Evolutionary conservation across 2,329 filamentous ascomycete species (phyloP).

Genomic region (Neofusicoccum umdonicola): DNA sequence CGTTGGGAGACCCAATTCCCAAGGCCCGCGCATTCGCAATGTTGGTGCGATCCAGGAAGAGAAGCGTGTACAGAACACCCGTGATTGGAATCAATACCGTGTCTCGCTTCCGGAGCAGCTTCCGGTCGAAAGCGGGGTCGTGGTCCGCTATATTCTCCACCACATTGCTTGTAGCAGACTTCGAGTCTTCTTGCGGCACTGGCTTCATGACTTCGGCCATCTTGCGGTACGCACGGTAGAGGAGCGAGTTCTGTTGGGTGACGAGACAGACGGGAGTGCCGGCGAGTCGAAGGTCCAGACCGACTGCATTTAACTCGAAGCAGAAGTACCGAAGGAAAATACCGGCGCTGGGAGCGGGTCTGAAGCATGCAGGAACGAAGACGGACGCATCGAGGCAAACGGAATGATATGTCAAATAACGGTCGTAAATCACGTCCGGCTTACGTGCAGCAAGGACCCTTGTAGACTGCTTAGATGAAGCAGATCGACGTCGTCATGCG

Average conservation of each 20-base stretch:
- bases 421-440: background rate
- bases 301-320: background rate
- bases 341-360: background rate
- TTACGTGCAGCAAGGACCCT: background rate
- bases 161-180: background rate
- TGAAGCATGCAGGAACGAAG: background rate
- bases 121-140: slow-evolving; percentile 1
- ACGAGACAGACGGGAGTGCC: background rate
- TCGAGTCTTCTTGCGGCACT: background rate
- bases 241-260: no score
- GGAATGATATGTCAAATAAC: background rate
- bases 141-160: background rate
- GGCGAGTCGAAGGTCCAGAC: background rate
- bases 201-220: background rate
- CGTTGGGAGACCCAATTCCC: slow-evolving; percentile 27
- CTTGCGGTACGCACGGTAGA: background rate
- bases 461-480: background rate
- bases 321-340: background rate
- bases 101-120: slow-evolving; percentile 44
- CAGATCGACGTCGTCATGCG: background rate
- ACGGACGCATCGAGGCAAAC: background rate
- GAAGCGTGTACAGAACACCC: slow-evolving; percentile 29
- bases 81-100: slow-evolving; percentile 27
- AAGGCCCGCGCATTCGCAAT: slow-evolving; percentile 52
- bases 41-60: slow-evolving; percentile 28